Base-by-base conservation (phyloP, 75 land plant species). In the Pinus taeda region DNA sequence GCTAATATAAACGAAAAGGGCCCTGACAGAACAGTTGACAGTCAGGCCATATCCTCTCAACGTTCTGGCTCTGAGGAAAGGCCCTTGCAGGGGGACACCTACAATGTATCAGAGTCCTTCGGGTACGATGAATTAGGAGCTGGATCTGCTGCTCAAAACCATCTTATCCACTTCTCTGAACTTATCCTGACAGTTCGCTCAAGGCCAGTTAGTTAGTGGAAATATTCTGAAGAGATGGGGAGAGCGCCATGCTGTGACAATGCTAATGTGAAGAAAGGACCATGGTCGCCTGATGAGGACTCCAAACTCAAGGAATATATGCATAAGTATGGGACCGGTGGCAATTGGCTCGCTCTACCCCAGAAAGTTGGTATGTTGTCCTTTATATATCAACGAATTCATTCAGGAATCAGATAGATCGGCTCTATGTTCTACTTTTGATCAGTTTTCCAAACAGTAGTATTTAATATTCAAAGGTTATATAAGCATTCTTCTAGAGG, bases 251-350 rank as follows among this genome's bases (percentile, higher is more conserved):
- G 94, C 57, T 92, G 94, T 57, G 94, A 92, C 83, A 92, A 88
- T 78, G 94, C 88, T 60, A 92, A 57, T 24, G 93, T 93, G 57
- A 93, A 93, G 76, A 84, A 93, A 26, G 95, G 95, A 1, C 93
- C 88, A 39, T 93, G 93, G 95, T 89, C 95, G 0, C 90, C 89
- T 8, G 93, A 93, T 42, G 95, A 93, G 76, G 95, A 93, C 77
- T 85, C 83, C 82, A 91, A 93, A 85, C 86, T 93, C 33, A 83
- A 90, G 65, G 80, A 89, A 42, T 91, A 91, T 76, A 89, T 93
- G 22, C 89, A 92, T 26, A 93, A 91, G 30, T 91, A 88, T 61
- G 95, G 95, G 33, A 89, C 93, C 26, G 82, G 82, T 81, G 79
- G 91, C 13, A 93, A 91, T 60, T 93, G 95, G 95, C 88, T 93